phyloP scores from a whole-genome alignment of 2,329 filamentous ascomycete species.

The Paraphoma sp. region DNA sequence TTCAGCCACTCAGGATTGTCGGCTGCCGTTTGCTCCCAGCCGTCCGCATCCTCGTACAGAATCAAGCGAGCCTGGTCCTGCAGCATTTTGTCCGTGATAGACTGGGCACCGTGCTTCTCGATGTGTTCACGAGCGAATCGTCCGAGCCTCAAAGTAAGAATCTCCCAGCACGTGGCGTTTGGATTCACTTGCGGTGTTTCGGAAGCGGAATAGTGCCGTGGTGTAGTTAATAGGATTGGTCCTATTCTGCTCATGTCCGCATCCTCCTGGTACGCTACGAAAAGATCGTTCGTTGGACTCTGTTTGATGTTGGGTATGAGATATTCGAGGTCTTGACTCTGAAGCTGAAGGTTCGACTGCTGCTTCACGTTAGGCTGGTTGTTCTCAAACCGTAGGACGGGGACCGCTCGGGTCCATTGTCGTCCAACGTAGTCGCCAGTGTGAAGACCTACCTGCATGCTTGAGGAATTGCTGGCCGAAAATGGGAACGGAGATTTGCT shows the following conservation, averaged over 20 bases:
- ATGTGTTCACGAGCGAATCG: constrained; percentile 52
- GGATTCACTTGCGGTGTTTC: constrained; percentile 15
- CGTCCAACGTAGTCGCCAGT: constrained; percentile 1
- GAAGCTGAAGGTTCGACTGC: constrained; percentile 22
- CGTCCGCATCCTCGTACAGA: constrained; percentile 55
- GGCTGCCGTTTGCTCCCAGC: constrained; percentile 55
- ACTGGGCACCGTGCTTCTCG: constrained; percentile 41
- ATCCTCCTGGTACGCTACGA: constrained; percentile 22
- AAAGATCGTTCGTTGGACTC: constrained; percentile 11
- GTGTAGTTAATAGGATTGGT: constrained; percentile 25
- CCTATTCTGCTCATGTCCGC: constrained; percentile 17
- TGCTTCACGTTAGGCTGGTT: constrained; percentile 19
- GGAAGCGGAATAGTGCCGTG: constrained; percentile 18
- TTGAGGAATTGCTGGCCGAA: constrained; percentile 50
- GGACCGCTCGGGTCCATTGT: background rate
- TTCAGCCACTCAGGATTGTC: constrained; percentile 55
- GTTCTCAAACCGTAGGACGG: background rate
- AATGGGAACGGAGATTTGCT: constrained; percentile 55
- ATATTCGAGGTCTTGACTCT: constrained; percentile 33
- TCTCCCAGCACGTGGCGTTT: constrained; percentile 57
- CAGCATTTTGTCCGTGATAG: constrained; percentile 57
- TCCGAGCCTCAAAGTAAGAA: constrained; percentile 55
- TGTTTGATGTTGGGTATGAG: constrained; percentile 24
- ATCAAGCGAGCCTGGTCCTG: constrained; percentile 56
- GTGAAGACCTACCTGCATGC: constrained; percentile 32